Base-by-base conservation (phyloP, 768 basidiomycete species). In the Termitomyces heimii region DNA sequence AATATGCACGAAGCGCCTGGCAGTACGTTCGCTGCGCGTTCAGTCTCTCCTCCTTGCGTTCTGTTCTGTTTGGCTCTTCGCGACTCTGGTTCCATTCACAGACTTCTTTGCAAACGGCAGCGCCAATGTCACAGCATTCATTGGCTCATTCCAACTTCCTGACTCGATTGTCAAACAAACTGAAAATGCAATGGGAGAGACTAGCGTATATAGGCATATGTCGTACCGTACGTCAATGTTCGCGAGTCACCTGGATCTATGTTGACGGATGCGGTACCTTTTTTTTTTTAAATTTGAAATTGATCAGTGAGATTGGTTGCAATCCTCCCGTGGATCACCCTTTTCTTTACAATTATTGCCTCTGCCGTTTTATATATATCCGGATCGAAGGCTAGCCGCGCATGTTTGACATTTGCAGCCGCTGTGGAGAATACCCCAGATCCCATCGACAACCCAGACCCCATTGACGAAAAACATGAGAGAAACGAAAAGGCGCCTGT, bases 291-390 rank as follows among this genome's bases (percentile, higher is more conserved):
- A 31, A 31, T 46, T 16, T 13, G 2, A 37, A 12, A 29, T 10
- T 53, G 55, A 49, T 6, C 60, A 85, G 84, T 83, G 61, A 70
- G 70, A 46, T 68, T 78, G 26, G 64, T 79, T 20, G 79, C 81
- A 1, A 74, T 82, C 56, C 62, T 83, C 31, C 79, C 81, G 1
- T 85, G 83, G 83, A 70, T 82, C 60, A 63, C 80, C 0, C 58
- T 77, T 59, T 61, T 81, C 6, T 78, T 77, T 57, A 69, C 73
- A 18, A 34, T 68, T 47, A 67, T 70, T 51, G 65, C 79, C 9
- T 71, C 75, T 22, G 62, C 67, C 31, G 66, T 77, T 50, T 61
- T 73, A 7, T 71, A 73, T 54, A 16, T 69, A 2, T 70, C 76
- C 16, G 64, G 70, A n/a, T 60, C 61, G 4, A 62, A 42, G 9